Evolutionary conservation across 2,329 filamentous ascomycete genomes (phyloP), one percentile per base, ranked within the genome.

Genomic region (Pyrenochaeta sp.): DNA sequence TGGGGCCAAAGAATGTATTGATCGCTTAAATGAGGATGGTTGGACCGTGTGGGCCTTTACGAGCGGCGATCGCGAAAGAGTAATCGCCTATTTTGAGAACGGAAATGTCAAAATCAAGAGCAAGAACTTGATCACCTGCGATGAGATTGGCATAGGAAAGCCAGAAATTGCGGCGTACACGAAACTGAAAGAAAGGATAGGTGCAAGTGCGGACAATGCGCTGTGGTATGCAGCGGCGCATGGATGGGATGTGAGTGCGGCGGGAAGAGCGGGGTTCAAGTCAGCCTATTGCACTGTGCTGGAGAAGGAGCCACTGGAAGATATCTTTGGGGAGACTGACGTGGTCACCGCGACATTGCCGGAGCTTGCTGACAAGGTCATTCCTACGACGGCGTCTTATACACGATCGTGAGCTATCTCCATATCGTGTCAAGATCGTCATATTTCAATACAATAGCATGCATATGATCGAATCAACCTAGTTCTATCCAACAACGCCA

Each of bases 201-300:
- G 60, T 0, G 60, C 62, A 0, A 69, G 73, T 0, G 17, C 31
- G 17, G 72, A 60, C 2, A 64, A 80, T 37, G 55, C 69, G 54
- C 77, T 77, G 40, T 86, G 83, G 83, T 86, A 85, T 65, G 84
- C 82, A 0, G 84, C 84, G 1, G 84, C 83, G 18, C 84, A 86
- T 69, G 82, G 83, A 77, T 86, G 84, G 84, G 84, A 87, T 73
- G 83, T 83, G 1, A 77, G 78, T 15, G 81, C 82, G 3, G 83
- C 84, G 7, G 76, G 75, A 42, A 76, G 74, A 49, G 77, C 76
- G n/a, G 82, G 82, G 58, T 68, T 85, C 64, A 79, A 77, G 46
- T 81, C 81, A 7, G 83, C 84, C 0, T 86, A 83, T 67, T 83
- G 81, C 58, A 77, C 79, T 1, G 74, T 82, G 0, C 81, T 79